These are phyloP conservation scores for Polyporus arcularius DNA, from an alignment of 768 basidiomycete species.

Conservation along the genomic window DNA sequence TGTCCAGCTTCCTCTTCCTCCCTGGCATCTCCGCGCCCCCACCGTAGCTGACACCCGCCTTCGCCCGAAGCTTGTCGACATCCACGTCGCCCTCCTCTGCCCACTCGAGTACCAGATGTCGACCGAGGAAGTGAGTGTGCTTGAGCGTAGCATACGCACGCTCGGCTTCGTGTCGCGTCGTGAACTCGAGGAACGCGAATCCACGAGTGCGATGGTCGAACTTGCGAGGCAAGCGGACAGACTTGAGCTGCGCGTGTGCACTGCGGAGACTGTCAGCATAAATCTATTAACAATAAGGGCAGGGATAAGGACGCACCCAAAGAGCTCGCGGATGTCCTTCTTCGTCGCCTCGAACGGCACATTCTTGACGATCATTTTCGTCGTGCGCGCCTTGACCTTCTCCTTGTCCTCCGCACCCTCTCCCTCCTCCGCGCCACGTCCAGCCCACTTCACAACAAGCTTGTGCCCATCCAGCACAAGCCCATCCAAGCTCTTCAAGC, in stretches of 20 bases:
- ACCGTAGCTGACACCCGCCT: conserved; percentile 78
- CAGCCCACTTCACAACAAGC: conserved; percentile 83
- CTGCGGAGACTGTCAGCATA: conserved; percentile 40
- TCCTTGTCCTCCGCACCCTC: conserved; percentile 39
- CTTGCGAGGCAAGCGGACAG: conserved; percentile 89
- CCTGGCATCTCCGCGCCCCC: conserved; percentile 72
- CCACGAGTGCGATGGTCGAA: conserved; percentile 88
- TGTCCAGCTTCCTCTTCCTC: conserved; percentile 67
- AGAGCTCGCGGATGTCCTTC: conserved; percentile 88
- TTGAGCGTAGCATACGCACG: conserved; percentile 82
- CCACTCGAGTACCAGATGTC: conserved; percentile 96
- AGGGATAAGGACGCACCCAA: conserved; percentile 60
- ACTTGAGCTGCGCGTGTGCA: conserved; percentile 90
- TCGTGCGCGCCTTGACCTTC: conserved; percentile 60
- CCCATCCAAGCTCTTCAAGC: conserved; percentile 75
- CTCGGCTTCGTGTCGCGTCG: conserved; percentile 86
- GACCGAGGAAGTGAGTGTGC: conserved; percentile 94
- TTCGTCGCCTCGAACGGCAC: conserved; percentile 95
- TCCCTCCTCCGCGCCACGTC: conserved; percentile 70
- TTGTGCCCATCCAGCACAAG: conserved; percentile 87
- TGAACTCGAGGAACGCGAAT: conserved; percentile 96
- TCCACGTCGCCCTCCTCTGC: conserved; percentile 76
- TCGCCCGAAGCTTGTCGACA: conserved; percentile 72
- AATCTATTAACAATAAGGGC: background rate
- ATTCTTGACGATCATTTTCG: conserved; percentile 98